A percentile compares a stretch with the other conserved stretches of the same genome.
phyloP scores from a whole-genome alignment of 2,329 filamentous ascomycete species.

The Penicillium sp. region DNA sequence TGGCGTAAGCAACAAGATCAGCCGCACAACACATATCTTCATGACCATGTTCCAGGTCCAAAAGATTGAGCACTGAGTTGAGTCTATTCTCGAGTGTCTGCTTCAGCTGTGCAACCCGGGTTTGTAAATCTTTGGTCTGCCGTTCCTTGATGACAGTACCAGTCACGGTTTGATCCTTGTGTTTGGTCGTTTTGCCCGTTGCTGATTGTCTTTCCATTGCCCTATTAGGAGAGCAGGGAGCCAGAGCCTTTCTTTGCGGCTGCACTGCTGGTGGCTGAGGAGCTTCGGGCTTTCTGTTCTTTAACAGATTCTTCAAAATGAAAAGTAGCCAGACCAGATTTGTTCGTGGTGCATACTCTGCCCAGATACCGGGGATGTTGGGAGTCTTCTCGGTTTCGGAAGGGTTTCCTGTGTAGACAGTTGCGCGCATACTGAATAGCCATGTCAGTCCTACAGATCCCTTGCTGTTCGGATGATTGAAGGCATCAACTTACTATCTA shows the following conservation, averaged over 20 bases:
- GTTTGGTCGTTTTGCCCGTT: slow-evolving; percentile 2
- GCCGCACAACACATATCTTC: slow-evolving; percentile 45
- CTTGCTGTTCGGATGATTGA: not conserved
- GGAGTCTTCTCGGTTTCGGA: slow-evolving; percentile 37
- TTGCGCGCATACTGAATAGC: slow-evolving; percentile 37
- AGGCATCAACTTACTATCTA: slow-evolving; percentile 37
- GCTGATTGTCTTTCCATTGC: slow-evolving; percentile 9
- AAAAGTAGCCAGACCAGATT: slow-evolving; percentile 66
- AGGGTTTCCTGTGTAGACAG: slow-evolving; percentile 47
- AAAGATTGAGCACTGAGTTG: slow-evolving; percentile 32
- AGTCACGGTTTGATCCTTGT: not conserved
- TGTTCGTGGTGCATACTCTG: slow-evolving; percentile 57
- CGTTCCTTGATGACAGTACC: slow-evolving; percentile 4
- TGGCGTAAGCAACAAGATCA: slow-evolving; percentile 45
- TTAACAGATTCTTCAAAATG: slow-evolving; percentile 57
- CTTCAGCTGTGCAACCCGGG: slow-evolving; percentile 26
- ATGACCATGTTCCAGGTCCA: slow-evolving; percentile 40
- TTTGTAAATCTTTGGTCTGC: slow-evolving; percentile 13
- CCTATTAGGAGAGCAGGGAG: slow-evolving; percentile 34
- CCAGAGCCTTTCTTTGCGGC: slow-evolving; percentile 30
- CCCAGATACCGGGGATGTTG: slow-evolving; percentile 49
- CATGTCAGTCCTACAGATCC: not conserved
- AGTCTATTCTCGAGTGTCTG: slow-evolving; percentile 35
- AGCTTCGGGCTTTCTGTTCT: slow-evolving; percentile 31
- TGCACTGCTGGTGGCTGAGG: slow-evolving; percentile 1